Evolutionary conservation across 2,329 filamentous ascomycete genomes (phyloP).

Genomic region (Venturia pyrina): DNA sequence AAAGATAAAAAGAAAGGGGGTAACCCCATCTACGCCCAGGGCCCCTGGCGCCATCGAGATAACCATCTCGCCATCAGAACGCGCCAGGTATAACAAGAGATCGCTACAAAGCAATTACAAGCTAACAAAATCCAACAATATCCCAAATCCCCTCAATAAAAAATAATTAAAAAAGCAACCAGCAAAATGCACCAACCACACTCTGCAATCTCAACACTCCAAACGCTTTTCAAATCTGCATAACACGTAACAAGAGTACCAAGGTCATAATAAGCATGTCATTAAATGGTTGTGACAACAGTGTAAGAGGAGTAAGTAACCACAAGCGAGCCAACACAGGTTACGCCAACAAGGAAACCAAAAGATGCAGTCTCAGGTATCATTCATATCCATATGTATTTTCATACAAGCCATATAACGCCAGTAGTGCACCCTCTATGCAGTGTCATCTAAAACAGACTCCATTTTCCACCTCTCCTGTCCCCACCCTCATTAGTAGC

Average conservation of each 20-base stretch:
- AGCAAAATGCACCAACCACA: too few relatives aligned
- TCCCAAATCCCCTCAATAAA: too few relatives aligned
- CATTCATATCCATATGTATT: not conserved
- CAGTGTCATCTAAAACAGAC: not conserved
- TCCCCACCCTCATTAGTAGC: not conserved
- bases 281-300: not conserved
- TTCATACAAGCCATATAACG: not conserved
- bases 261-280: not conserved
- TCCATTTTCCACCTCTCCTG: constrained; percentile 9
- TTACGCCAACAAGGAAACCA: not conserved
- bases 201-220: too few relatives aligned
- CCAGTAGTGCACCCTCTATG: not conserved
- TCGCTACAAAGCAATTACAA: too few relatives aligned
- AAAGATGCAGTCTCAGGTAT: constrained; percentile 1
- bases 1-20: too few relatives aligned
- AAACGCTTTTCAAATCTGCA: too few relatives aligned
- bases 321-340: not conserved
- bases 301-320: not conserved
- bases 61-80: too few relatives aligned
- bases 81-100: too few relatives aligned
- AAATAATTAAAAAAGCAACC: too few relatives aligned
- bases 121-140: too few relatives aligned
- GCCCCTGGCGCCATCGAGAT: too few relatives aligned
- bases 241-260: not conserved
- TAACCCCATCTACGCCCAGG: too few relatives aligned